Evolutionary conservation across 257 asterid genomes (phyloP), one percentile per base, ranked within the genome.

Genomic region (Parsonsia alboflavescens): DNA sequence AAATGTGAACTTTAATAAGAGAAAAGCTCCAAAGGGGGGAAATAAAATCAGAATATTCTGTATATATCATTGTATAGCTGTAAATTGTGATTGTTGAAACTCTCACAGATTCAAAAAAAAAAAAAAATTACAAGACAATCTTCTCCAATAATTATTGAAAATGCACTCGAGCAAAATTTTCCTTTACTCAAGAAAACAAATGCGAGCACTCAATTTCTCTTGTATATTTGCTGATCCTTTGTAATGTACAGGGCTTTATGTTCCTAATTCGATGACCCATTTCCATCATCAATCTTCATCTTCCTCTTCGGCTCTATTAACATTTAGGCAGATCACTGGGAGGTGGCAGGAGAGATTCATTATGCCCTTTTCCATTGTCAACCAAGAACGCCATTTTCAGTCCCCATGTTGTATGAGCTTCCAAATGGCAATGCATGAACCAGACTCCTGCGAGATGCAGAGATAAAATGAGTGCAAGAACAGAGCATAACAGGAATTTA

Each of bases 381-480:
- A 93, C 97, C 82, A 87, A 85, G 82, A 93, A 93, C 0, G 98
- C 96, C 98, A 93, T 93, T 75, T 93, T 93, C 39, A 93, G 74
- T 19, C 98, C 98, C 98, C 98, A 93, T 49, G 92, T 86, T 6
- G 98, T 93, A 77, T 93, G 98, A 73, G 88, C 86, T 71, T 93
- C 98, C 85, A 93, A 74, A 83, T 93, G 97, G 80, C 98, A 93
- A 83, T 93, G 98, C 98, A 93, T 86, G 59, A 93, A 91, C 98
- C 98, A 93, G 30, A 91, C 92, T 33, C 98, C 98, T 93, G 82
- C 4, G 46, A 63, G 5, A 72, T 5, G 17, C 15, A 19, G 6
- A 39, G 22, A 57, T 58, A 19, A 7, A 17, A 17, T 26, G 7
- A 2, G 8, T 7, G 5, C 16, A 8, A 30, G 33, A 52, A 6